Percentiles rank a stretch among this genome's conserved stretches.
Evolutionary conservation across 2,329 filamentous ascomycete genomes (phyloP).

Genomic region (Chrysoporthe puriensis): DNA sequence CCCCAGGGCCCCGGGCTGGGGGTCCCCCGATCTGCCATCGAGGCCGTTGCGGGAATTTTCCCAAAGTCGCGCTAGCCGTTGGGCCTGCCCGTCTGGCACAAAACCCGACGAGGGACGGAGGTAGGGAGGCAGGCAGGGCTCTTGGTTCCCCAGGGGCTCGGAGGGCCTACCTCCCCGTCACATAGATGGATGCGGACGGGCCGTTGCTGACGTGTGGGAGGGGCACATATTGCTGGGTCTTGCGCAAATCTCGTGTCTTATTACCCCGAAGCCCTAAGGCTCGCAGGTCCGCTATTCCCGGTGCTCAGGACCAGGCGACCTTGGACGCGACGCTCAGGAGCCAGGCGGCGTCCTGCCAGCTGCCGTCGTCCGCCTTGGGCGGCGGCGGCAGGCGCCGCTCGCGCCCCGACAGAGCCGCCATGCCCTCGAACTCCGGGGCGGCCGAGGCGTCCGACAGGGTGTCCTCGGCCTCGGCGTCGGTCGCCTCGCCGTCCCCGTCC

Average conservation of each 20-base stretch:
- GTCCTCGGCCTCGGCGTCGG: slow-evolving; percentile 27
- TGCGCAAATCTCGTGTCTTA: not conserved
- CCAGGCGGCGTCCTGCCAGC: slow-evolving; percentile 72
- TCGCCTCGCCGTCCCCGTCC: slow-evolving; percentile 33
- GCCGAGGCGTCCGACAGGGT: slow-evolving; percentile 18
- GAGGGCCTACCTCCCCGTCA: too few relatives aligned
- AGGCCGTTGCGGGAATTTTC: not conserved
- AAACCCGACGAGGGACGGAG: not conserved
- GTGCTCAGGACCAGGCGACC: slow-evolving; percentile 40
- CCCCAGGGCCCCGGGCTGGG: not conserved
- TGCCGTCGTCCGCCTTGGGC: slow-evolving; percentile 58
- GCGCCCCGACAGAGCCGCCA: slow-evolving; percentile 47
- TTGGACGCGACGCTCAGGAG: slow-evolving; percentile 67
- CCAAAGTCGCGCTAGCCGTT: not conserved
- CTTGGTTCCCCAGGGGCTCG: too few relatives aligned
- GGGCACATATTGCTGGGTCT: not conserved
- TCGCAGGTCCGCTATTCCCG: slow-evolving; percentile 4
- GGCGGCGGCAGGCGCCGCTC: slow-evolving; percentile 47
- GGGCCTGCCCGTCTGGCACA: not conserved
- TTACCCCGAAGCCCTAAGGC: not conserved
- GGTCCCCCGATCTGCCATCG: not conserved
- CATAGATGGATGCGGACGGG: not conserved
- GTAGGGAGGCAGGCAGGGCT: not conserved
- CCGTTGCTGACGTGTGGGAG: not conserved
- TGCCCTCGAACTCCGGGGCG: slow-evolving; percentile 45